Evolutionary conservation across 2,329 filamentous ascomycete genomes (phyloP).

Genomic region (Grosmannia penicillata): DNA sequence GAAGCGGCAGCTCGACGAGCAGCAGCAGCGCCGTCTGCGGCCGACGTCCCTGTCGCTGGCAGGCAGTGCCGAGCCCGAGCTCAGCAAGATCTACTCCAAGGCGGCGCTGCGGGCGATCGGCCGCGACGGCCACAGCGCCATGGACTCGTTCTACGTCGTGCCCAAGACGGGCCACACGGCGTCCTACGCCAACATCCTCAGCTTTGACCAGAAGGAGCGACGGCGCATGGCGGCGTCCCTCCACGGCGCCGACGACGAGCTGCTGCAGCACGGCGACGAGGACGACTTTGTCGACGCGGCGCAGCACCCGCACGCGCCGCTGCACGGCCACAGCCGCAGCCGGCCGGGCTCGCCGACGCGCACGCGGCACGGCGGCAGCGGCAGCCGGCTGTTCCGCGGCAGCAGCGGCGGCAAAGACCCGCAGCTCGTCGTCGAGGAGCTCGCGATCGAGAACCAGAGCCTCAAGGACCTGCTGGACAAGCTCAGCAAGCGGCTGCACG

Average conservation of each 20-base stretch:
- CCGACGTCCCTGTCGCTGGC: slow-evolving; percentile 12
- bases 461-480: slow-evolving; percentile 78
- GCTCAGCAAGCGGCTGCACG: slow-evolving; percentile 72
- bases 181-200: slow-evolving; percentile 80
- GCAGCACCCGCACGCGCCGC: slow-evolving; percentile 36
- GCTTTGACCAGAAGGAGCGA: slow-evolving; percentile 51
- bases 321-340: slow-evolving; percentile 24
- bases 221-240: slow-evolving; percentile 39
- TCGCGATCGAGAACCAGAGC: slow-evolving; percentile 75
- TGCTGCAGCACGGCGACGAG: slow-evolving; percentile 46
- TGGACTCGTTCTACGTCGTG: slow-evolving; percentile 86
- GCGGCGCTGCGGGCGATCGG: slow-evolving; percentile 69
- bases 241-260: slow-evolving; percentile 20
- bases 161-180: slow-evolving; percentile 82
- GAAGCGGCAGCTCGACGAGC: background rate
- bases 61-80: slow-evolving; percentile 48
- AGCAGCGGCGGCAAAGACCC: slow-evolving; percentile 29
- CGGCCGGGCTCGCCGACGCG: slow-evolving; percentile 12
- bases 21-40: background rate
- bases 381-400: slow-evolving; percentile 5
- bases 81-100: slow-evolving; percentile 70
- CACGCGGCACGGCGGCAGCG: background rate
- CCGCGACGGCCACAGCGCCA: slow-evolving; percentile 45
- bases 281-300: slow-evolving; percentile 85
- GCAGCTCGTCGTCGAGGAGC: slow-evolving; percentile 67